Evolutionary conservation across 129 eudicot species (phyloP), one percentile per base, ranked within the genome.

Genomic region (Pseudognaphalium luteoalbum): DNA sequence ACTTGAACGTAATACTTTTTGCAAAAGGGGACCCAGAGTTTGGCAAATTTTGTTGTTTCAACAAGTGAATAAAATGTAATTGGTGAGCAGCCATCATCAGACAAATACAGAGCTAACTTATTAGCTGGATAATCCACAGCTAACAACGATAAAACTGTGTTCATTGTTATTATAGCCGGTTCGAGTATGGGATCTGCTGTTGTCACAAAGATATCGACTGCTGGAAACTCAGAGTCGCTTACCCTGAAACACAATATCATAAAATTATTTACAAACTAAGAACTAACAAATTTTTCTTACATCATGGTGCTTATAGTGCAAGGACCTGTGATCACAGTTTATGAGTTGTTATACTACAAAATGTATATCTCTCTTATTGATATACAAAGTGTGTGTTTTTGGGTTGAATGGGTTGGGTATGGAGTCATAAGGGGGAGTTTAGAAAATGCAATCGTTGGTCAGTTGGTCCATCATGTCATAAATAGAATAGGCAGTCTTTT

Each of bases 1-100:
- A 78, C 71, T 67, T 72, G 81, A 66, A 86, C 72, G 20, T 74
- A 73, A 52, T 83, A 81, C 74, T 83, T 86, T 63, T 83, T 78
- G 70, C 90, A 86, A 65, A 86, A 86, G 17, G 90, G 87, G 60
- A 86, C 82, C 90, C 90, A 86, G 74, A 70, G 63, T 62, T 78
- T 77, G 39, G 86, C 90, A 61, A 83, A 86, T 4, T 83, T 74
- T 5, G 75, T 77, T 39, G 90, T 65, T 66, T 86, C 90, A 4
- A 81, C 56, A 32, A 86, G 87, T 15, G 90, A 69, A 47, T 70
- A 86, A 14, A 37, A 77, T 1, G 80, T 80, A 52, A 83, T 72
- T 63, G 83, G 80, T 9, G 90, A 86, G 44, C 85, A 82, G 2
- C 87, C 87, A n/a, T 86, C 90, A 8, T 86, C 90, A 9, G 90